Conservation (phyloP, 1,284 basidiomycete species). For the Cerioporus squamosus region DNA sequence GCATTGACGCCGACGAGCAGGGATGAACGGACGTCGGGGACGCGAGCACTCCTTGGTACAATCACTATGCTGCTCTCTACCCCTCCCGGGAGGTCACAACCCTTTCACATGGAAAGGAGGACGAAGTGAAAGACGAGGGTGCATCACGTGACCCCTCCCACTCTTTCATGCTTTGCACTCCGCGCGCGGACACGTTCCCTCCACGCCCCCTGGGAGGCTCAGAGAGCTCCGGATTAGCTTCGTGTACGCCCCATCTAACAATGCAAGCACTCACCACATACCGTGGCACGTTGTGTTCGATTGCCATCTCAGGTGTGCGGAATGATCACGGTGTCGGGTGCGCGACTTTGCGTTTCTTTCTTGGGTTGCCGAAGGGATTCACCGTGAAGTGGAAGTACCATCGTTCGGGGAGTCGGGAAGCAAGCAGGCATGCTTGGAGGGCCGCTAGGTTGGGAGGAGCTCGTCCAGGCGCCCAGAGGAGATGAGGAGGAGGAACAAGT, state of each 20-base stretch:
- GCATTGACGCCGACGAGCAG: constrained; percentile 13
- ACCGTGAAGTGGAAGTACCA: not conserved
- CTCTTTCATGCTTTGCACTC: constrained; percentile 1
- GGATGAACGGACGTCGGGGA: constrained; percentile 18
- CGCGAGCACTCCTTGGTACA: constrained; percentile 4
- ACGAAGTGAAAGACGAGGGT: not conserved
- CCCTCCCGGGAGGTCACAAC: constrained; percentile 5
- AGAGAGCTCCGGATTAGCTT: not conserved
- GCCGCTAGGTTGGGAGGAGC: no score
- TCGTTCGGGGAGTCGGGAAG: not conserved
- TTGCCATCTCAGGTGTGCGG: not conserved
- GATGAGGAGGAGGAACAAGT: not conserved
- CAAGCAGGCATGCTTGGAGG: not conserved
- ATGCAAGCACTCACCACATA: constrained; percentile 6
- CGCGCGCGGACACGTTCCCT: not conserved
- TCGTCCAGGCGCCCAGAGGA: not conserved
- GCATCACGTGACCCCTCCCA: constrained; percentile 7
- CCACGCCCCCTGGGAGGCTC: constrained; percentile 1
- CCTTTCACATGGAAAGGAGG: not conserved
- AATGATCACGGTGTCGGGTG: not conserved
- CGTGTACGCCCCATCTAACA: not conserved
- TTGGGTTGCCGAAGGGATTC: not conserved
- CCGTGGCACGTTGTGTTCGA: not conserved
- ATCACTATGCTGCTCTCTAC: constrained; percentile 16
- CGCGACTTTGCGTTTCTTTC: not conserved